These are phyloP conservation scores for Plectranthus barbatus DNA, from an alignment of 257 asterid genomes.

Conservation along the genomic window DNA sequence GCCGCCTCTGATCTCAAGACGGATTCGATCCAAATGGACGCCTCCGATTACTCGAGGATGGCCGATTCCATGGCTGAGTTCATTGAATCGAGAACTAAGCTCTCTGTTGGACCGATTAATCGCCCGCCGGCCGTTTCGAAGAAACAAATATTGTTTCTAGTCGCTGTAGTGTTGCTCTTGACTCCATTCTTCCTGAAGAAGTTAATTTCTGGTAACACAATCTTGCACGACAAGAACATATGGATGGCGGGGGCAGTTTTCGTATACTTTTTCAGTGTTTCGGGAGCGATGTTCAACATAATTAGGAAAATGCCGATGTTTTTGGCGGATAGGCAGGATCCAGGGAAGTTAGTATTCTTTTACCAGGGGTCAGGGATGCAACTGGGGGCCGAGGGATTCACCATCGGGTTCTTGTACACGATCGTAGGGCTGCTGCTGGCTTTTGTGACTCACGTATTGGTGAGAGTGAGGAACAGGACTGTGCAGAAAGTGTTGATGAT, in stretches of 20 bases:
- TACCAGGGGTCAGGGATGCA: slow-evolving; percentile 94
- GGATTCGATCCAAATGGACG: slow-evolving; percentile 66
- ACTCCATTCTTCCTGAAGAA: slow-evolving; percentile 58
- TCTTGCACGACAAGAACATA: slow-evolving; percentile 52
- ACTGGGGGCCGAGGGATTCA: slow-evolving; percentile 84
- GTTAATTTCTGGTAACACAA: slow-evolving; percentile 49
- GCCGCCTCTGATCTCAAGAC: slow-evolving; percentile 40
- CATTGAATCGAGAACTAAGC: slow-evolving; percentile 36
- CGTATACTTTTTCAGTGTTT: slow-evolving; percentile 87
- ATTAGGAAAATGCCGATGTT: slow-evolving; percentile 93
- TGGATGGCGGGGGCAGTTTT: slow-evolving; percentile 86
- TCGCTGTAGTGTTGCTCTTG: slow-evolving; percentile 33
- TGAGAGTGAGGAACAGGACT: slow-evolving; percentile 39
- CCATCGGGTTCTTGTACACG: slow-evolving; percentile 74
- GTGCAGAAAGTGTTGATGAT: slow-evolving; percentile 62
- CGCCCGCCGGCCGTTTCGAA: slow-evolving; percentile 63
- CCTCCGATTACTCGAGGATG: slow-evolving; percentile 47
- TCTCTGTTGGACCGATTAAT: slow-evolving; percentile 47
- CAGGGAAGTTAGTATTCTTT: slow-evolving; percentile 55
- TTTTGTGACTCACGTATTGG: slow-evolving; percentile 51
- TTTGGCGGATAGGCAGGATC: slow-evolving; percentile 65
- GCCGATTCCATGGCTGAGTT: slow-evolving; percentile 90
- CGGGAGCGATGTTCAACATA: slow-evolving; percentile 87
- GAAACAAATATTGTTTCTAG: slow-evolving; percentile 38
- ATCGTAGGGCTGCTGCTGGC: slow-evolving; percentile 79